phyloP scores from a whole-genome alignment of 148 eudicot genomes.

The Amaranthus palmeri region DNA sequence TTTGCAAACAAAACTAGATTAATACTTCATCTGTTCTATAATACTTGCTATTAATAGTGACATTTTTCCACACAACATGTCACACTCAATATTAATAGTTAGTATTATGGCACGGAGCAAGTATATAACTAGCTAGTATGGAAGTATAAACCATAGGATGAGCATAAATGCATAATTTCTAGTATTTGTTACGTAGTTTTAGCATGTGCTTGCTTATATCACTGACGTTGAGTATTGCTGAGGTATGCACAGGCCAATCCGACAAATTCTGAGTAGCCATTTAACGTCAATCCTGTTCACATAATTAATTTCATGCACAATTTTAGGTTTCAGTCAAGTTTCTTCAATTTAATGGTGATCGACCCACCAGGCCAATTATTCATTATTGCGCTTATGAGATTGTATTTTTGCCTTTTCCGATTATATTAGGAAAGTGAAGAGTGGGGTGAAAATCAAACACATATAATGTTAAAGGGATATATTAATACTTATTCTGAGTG shows the following conservation, averaged over 20 bases:
- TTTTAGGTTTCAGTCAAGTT: background rate
- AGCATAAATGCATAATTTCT: background rate
- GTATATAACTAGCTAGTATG: background rate
- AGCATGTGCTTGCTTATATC: background rate
- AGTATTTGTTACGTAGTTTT: background rate
- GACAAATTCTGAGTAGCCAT: constrained; percentile 7
- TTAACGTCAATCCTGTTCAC: background rate
- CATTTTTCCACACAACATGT: no score
- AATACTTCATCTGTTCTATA: no score
- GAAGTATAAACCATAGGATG: background rate
- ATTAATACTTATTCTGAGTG: no score
- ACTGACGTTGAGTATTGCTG: constrained; percentile 1
- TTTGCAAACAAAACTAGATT: no score
- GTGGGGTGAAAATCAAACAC: no score
- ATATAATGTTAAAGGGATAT: no score
- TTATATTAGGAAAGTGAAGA: background rate
- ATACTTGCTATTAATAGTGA: no score
- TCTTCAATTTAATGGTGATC: background rate
- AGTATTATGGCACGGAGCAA: background rate
- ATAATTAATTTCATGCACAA: background rate
- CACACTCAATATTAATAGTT: no score
- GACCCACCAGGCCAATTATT: background rate
- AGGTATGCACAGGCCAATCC: constrained; percentile 1
- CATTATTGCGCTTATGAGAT: background rate
- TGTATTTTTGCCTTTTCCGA: constrained; percentile 18